Evolutionary conservation across 805 yeast genomes (phyloP), one percentile per base, ranked within the genome.

Genomic region (Wickerhamiella domercqiae): DNA sequence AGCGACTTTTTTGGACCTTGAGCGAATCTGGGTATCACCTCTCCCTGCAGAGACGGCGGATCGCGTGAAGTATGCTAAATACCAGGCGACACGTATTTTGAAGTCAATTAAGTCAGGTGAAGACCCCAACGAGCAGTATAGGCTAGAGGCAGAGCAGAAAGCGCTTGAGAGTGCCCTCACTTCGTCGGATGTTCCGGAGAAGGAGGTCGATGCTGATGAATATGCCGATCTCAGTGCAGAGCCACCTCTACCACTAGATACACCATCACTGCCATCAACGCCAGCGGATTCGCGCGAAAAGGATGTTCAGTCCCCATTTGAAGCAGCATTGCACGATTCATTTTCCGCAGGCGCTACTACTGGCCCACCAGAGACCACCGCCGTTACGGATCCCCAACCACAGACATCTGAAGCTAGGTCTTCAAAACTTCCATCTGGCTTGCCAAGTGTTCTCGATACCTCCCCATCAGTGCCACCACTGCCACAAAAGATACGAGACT

Each of bases 51-150:
- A 52, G 31, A 28, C 54, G 3, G 37, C 47, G 25, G 56, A 58
- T 35, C 70, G 71, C 49, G 61, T 66, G 34, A 73, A 71, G 49
- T 78, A 70, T 46, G 70, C 79, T 13, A 75, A 75, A 51, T 75
- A 61, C 50, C 78, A 73, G 44, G 70, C 77, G 13, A 66, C 71
- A 5, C 56, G 79, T 28, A 74, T 76, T 20, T 51, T 75, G 37
- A 67, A 62, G 43, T 63, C 71, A 0, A 47, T 62, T 28, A 67
- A 61, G 41, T 52, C 52, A 5, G 74, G 73, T 1, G 64, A 65
- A 26, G 73, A 75, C 48, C 80, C 80, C 4, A 71, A 77, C 53
- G 73, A 66, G 30, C 62, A 64, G 47, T 59, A 65, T 0, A 67
- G 67, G 1, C 62, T 53, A 5, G 62, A 55, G 14, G 51, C 42